Base-by-base conservation (phyloP, 495 filamentous ascomycete species). In the Hypoxylon cercidicola region DNA sequence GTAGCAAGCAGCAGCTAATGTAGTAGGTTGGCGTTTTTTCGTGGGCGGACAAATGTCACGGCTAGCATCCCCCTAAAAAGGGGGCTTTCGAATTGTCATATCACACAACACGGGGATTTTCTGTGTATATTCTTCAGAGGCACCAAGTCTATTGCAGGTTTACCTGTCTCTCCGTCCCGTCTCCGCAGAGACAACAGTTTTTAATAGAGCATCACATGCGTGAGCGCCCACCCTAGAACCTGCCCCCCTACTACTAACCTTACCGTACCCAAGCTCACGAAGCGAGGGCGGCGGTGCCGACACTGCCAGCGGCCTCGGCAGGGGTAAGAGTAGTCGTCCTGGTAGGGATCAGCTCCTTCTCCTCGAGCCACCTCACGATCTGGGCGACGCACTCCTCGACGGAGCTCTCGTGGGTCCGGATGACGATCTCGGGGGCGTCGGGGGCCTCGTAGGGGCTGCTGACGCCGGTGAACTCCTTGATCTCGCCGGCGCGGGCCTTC, bases 381-480 rank as follows among this genome's bases (percentile, higher is more conserved):
- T 90, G 82, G 67, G 75, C 81, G 13, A 98, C 93, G 55, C 90
- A 91, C 75, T 97, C 91, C 81, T 93, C 87, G 6, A 98, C 88
- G 20, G 86, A 88, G 66, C 87, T 79, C 79, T 92, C 82, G 55
- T 89, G 85, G 35, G 89, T 94, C 76, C 84, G 82, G 65, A 99
- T 88, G 64, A 88, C 87, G 62, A 98, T 89, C 84, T 99, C 95
- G 8, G 95, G 86, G 57, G 85, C 84, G 75, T 88, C 86, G 18
- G 95, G 96, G 45, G 85, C 90, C 85, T 99, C 95, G 77, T 99
- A 99, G 4, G 95, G 95, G 25, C 93, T 92, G 49, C 85, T 88
- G 60, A 99, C 92, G 9, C 95, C 96, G 11, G 95, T 99, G 72
- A 99, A 99, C 66, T 98, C 93, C 82, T 94, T 94, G 72, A 98